Base-by-base conservation (phyloP, 2,329 filamentous ascomycete species). In the Acrodontium crateriforme region DNA sequence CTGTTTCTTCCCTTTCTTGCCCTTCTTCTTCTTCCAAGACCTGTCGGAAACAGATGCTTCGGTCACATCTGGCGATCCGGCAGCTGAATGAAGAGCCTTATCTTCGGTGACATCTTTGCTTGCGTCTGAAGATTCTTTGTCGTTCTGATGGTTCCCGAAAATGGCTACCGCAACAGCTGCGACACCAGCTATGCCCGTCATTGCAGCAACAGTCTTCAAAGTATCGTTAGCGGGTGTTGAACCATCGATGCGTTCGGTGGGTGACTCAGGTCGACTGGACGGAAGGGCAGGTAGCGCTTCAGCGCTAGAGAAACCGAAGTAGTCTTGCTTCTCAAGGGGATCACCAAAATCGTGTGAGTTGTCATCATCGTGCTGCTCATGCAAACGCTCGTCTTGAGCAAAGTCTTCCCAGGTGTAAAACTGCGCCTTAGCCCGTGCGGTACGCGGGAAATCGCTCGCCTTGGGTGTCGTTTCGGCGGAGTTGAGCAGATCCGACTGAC, bases 401-500 rank as follows among this genome's bases (percentile, higher is more conserved):
- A 52, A 45, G 24, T 54, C 51, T 16, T 51, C 50, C 51, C 51
- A 54, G 2, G 49, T 51, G 24, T 51, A 54, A 35, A 52, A 54
- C 24, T 54, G 49, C 3, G 51, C 50, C 27, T 49, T 35, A 25
- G 44, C 40, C 15, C 33, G 38, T 3, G 31, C 29, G 17, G 42
- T 44, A 24, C 53, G 31, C 9, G 55, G 48, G 28, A 65, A 67
- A 7, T 59, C 52, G 11, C 61, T 63, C 4, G 74, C 74, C 35
- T 71, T 79, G 1, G 79, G 78, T 1, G 78, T 84, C 1, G 67
- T 65, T 44, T 81, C 70, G 38, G 73, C 60, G 5, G 75, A 80
- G 24, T 63, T 74, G 6, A 73, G 55, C 16, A 66, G 46, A 27
- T 74, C 67, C 6, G 56, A 46, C 14, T 36, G 37, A 3, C 35